Conservation (phyloP, 78 protist genomes). For the Abeoforma whisleri region DNA sequence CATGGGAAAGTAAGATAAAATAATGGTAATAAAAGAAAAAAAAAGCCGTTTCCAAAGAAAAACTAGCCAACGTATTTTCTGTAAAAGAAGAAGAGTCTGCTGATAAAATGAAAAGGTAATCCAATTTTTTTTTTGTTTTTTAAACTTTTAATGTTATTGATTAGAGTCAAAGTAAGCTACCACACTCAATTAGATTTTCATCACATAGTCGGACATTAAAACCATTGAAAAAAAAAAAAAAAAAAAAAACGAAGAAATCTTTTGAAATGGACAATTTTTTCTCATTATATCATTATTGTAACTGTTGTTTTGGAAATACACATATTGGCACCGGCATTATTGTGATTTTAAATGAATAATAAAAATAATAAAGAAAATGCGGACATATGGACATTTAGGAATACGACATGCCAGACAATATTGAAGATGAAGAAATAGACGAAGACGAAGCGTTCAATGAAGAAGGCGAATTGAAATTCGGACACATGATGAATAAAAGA, state of each 20-base stretch:
- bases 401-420: constrained; percentile 32
- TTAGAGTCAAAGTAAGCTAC: no score
- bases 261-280: not conserved
- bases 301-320: not conserved
- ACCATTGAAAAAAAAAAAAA: not conserved
- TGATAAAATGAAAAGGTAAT: no score
- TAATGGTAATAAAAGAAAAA: no score
- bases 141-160: no score
- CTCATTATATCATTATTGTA: not conserved
- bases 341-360: no score
- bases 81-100: no score
- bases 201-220: not conserved
- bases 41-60: no score
- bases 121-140: no score
- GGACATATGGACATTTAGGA: constrained; percentile 29
- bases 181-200: no score
- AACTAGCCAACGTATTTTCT: no score
- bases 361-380: not conserved
- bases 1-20: no score
- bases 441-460: constrained; percentile 32
- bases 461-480: constrained; percentile 24
- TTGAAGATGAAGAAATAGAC: constrained; percentile 41
- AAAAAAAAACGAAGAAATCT: not conserved
- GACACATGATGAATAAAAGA: not conserved
- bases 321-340: not conserved